Evolutionary conservation across 441 rosid species (phyloP).

Genomic region (Syzygium malaccense): DNA sequence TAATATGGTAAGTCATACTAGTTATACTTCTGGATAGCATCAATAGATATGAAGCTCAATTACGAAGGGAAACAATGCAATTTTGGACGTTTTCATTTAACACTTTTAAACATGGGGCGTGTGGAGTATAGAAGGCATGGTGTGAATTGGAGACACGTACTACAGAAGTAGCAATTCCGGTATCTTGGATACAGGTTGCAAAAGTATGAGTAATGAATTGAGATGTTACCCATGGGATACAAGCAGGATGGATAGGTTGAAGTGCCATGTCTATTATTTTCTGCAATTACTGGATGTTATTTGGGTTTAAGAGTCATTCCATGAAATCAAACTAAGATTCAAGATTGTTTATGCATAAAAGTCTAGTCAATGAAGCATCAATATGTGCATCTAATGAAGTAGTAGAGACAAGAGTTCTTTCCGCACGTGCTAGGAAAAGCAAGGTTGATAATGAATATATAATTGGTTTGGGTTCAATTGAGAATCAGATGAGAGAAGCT

Average conservation of each 20-base stretch:
- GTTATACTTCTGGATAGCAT: not conserved
- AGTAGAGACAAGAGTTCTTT: not conserved
- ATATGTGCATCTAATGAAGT: not conserved
- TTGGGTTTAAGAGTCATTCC: not conserved
- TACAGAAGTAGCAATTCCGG: not conserved
- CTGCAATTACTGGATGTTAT: not conserved
- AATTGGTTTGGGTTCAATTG: not conserved
- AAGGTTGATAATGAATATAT: not conserved
- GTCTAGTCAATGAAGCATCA: not conserved
- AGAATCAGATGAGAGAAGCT: not conserved
- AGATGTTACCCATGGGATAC: not conserved
- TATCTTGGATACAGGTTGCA: not conserved
- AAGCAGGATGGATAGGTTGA: not conserved
- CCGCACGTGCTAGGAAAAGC: not conserved
- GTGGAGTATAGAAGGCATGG: not conserved
- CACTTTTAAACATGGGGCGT: not conserved
- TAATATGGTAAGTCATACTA: not conserved
- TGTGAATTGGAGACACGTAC: not conserved
- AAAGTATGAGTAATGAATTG: not conserved
- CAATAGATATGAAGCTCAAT: not conserved
- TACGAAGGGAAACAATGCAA: not conserved
- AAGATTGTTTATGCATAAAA: not conserved
- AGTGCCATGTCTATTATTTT: not conserved
- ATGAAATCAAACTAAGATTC: not conserved
- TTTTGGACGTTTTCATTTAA: not conserved